Percentiles rank a stretch among this genome's conserved stretches.
These are phyloP conservation scores for Peziza echinospora DNA, from an alignment of 495 filamentous ascomycete species.

Conservation along the genomic window DNA sequence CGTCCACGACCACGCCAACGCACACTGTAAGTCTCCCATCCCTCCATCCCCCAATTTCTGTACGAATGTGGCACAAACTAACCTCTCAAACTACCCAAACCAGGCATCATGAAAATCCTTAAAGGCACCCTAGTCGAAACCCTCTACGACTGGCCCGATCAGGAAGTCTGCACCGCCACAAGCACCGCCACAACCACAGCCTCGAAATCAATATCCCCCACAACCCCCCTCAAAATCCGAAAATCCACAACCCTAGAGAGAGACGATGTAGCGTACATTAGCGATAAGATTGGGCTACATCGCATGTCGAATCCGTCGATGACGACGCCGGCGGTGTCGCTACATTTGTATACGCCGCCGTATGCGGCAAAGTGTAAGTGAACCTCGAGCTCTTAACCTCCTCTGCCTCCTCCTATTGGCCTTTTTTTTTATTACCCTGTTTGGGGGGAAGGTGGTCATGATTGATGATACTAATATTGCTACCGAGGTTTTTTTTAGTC, in stretches of 20 bases:
- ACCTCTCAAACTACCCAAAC: neutral
- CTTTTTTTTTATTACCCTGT: too few relatives aligned
- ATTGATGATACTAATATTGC: too few relatives aligned
- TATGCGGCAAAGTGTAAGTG: constrained; percentile 34
- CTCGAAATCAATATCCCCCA: too few relatives aligned
- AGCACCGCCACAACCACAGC: constrained; percentile 27
- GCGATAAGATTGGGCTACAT: constrained; percentile 66
- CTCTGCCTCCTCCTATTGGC: too few relatives aligned
- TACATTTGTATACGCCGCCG: constrained; percentile 82
- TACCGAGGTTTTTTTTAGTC: too few relatives aligned
- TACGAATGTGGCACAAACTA: neutral
- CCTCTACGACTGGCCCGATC: constrained; percentile 46
- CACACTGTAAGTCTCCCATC: constrained; percentile 34
- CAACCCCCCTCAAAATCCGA: constrained; percentile 23
- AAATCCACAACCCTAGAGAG: constrained; percentile 32
- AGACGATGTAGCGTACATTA: constrained; percentile 64
- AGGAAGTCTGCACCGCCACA: constrained; percentile 18
- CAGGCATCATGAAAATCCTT: constrained; percentile 41
- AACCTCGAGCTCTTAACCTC: too few relatives aligned
- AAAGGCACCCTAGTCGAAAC: constrained; percentile 56
- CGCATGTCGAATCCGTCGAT: constrained; percentile 52
- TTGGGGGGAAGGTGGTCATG: too few relatives aligned
- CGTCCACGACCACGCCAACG: constrained; percentile 75
- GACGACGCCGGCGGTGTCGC: constrained; percentile 54
- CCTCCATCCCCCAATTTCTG: too few relatives aligned